These are phyloP conservation scores for Cucurbita ficifolia DNA, from an alignment of 306 rosid species.

Conservation along the genomic window DNA sequence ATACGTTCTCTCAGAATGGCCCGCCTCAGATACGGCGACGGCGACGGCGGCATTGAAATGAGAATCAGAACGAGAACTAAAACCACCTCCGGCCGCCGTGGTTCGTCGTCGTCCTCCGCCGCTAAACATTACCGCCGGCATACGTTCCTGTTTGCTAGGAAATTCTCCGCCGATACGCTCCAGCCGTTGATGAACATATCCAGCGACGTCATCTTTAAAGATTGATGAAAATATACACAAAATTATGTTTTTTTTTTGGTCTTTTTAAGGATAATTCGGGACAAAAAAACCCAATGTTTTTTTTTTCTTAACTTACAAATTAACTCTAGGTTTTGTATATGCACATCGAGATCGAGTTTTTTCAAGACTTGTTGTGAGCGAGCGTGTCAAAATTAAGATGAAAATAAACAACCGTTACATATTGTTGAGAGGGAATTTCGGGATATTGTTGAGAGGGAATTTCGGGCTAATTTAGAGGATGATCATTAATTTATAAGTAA, in stretches of 20 bases:
- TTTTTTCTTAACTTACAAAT: no score
- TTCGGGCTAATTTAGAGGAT: no score
- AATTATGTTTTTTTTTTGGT: not conserved
- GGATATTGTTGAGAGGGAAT: no score
- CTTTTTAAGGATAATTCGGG: not conserved
- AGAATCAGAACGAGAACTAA: not conserved
- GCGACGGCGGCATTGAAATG: slow-evolving; percentile 15
- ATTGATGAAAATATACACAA: slow-evolving; percentile 7
- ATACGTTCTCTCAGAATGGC: slow-evolving; percentile 14
- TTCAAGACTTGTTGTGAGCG: no score
- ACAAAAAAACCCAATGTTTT: not conserved
- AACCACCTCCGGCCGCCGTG: slow-evolving; percentile 10
- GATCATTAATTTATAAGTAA: no score
- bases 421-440: no score
- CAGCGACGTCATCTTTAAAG: slow-evolving; percentile 25
- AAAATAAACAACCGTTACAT: no score
- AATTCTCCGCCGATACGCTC: slow-evolving; percentile 27
- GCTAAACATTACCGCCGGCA: slow-evolving; percentile 9
- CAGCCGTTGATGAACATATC: slow-evolving; percentile 40
- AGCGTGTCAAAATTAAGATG: no score
- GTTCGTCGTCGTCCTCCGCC: not conserved
- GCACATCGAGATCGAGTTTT: no score
- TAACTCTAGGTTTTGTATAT: no score
- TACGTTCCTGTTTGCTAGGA: slow-evolving; percentile 60
- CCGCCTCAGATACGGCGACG: slow-evolving; percentile 32